phyloP scores from a whole-genome alignment of 306 rosid species.

The Spatholobus suberectus region DNA sequence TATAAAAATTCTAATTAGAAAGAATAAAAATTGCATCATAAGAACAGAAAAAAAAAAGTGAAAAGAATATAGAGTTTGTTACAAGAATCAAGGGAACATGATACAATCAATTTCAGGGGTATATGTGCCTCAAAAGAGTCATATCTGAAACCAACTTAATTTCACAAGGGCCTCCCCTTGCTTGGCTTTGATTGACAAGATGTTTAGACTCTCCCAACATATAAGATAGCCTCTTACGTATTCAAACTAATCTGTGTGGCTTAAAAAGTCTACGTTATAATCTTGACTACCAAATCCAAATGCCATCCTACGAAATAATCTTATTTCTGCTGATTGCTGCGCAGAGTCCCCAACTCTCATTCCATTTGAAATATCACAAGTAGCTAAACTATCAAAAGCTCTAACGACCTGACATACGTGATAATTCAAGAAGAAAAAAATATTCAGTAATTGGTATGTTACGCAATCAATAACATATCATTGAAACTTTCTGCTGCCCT shows the following conservation, averaged over 20 bases:
- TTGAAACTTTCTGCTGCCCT: neutral
- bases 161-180: too few species aligned
- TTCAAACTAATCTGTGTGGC: neutral
- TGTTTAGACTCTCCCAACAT: neutral
- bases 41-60: neutral
- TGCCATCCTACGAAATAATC: slow-evolving; percentile 9
- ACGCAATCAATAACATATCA: neutral
- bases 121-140: neutral
- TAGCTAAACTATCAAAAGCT: slow-evolving; percentile 16
- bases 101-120: neutral
- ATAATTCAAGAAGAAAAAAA: neutral
- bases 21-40: neutral
- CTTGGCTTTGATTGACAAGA: too few species aligned
- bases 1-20: neutral
- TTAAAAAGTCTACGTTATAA: neutral
- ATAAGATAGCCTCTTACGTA: neutral
- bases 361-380: slow-evolving; percentile 9
- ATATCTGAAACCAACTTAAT: neutral
- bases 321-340: neutral
- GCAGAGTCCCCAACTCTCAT: slow-evolving; percentile 10
- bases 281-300: neutral
- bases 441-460: neutral
- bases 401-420: slow-evolving; percentile 7
- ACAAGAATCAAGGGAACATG: neutral
- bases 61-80: neutral